Conservation (phyloP, 352 stramenopile species). For the Phytophthora cryptogea region DNA sequence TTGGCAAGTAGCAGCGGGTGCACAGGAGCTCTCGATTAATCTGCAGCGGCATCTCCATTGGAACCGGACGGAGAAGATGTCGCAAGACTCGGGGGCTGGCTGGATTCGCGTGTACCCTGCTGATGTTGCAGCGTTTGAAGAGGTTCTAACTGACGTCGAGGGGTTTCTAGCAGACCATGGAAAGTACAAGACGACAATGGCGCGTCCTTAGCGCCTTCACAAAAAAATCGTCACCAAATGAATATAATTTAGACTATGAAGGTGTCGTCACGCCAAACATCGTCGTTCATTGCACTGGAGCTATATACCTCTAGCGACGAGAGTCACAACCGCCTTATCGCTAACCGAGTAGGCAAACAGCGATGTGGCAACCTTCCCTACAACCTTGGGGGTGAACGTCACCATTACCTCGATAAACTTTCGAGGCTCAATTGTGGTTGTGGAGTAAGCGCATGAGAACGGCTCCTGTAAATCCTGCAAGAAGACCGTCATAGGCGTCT, state of each 20-base stretch:
- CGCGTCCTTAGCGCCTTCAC: constrained; percentile 20
- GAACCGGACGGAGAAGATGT: constrained; percentile 90
- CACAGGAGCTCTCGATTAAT: constrained; percentile 89
- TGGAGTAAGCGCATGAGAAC: constrained; percentile 76
- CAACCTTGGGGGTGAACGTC: constrained; percentile 74
- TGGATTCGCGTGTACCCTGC: constrained; percentile 89
- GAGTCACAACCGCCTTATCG: constrained; percentile 79
- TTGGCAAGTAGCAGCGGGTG: constrained; percentile 84
- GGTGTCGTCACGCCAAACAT: constrained; percentile 8
- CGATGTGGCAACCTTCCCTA: constrained; percentile 81
- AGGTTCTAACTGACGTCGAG: constrained; percentile 79
- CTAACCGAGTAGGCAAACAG: constrained; percentile 80
- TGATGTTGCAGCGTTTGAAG: constrained; percentile 74
- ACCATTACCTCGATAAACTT: constrained; percentile 89
- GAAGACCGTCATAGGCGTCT: constrained; percentile 82
- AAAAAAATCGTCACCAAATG: constrained; percentile 18
- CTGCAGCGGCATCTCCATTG: constrained; percentile 87
- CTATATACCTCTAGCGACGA: constrained; percentile 74
- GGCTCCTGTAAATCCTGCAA: constrained; percentile 77
- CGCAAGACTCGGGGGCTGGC: constrained; percentile 77
- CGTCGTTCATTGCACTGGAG: constrained; percentile 6
- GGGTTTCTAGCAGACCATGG: constrained; percentile 66
- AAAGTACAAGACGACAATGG: constrained; percentile 32
- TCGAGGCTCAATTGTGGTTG: constrained; percentile 75
- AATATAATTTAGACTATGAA: constrained; percentile 32